A percentile compares a stretch with the other conserved stretches of the same genome.
Conservation (phyloP, 2,329 filamentous ascomycete species). For the Ceratocystis albifundus region DNA sequence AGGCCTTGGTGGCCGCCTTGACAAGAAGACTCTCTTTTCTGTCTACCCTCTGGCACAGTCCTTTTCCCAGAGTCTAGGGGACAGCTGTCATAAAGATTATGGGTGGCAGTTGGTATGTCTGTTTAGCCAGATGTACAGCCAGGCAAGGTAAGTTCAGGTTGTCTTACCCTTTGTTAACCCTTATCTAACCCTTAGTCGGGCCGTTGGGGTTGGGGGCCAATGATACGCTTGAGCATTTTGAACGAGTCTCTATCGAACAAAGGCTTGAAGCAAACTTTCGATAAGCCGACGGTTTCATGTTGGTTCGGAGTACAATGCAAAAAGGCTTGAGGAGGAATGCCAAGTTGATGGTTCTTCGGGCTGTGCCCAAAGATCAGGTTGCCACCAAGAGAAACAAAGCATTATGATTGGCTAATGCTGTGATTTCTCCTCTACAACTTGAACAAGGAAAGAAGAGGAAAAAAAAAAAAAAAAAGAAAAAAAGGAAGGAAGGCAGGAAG, state of each 20-base stretch:
- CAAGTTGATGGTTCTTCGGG: constrained; percentile 2
- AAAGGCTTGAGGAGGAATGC: constrained; percentile 1
- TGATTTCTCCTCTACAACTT: neutral
- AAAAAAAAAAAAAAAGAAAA: neutral
- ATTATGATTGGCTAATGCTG: neutral
- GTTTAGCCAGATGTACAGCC: too few relatives aligned
- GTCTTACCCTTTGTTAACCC: too few relatives aligned
- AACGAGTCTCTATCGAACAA: too few relatives aligned
- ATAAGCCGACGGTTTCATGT: neutral
- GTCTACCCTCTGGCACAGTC: neutral
- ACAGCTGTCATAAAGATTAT: neutral
- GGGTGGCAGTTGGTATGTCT: too few relatives aligned
- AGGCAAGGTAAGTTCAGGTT: too few relatives aligned
- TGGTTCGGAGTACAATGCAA: neutral
- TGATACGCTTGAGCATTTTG: too few relatives aligned
- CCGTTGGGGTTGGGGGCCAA: too few relatives aligned
- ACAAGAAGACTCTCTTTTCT: neutral
- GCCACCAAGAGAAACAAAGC: neutral
- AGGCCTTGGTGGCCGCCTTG: neutral
- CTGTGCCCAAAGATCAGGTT: neutral
- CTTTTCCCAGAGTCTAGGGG: neutral
- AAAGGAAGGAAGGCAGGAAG: neutral
- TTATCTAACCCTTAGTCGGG: too few relatives aligned
- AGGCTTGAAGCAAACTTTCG: too few relatives aligned
- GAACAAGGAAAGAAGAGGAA: too few relatives aligned